These are phyloP conservation scores for Phytophthora niederhauseri DNA, from an alignment of 352 stramenopile genomes.

Conservation along the genomic window DNA sequence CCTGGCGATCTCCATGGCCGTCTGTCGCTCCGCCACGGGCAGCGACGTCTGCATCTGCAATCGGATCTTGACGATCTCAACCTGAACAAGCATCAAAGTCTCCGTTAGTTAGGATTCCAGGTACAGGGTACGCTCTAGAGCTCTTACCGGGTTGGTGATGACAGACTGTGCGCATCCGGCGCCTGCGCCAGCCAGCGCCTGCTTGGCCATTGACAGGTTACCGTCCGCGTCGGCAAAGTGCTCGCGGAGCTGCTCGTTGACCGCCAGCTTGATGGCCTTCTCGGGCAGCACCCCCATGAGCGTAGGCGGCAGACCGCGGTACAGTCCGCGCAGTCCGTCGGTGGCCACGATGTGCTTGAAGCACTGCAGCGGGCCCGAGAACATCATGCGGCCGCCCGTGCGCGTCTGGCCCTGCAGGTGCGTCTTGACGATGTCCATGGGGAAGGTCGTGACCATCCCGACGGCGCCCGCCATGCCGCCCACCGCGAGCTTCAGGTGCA, in stretches of 20 bases:
- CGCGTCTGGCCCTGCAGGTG: constrained; percentile 85
- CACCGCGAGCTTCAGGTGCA: constrained; percentile 86
- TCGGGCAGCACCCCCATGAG: constrained; percentile 87
- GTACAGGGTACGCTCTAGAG: not conserved
- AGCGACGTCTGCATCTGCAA: constrained; percentile 87
- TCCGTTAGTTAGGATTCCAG: constrained; percentile 15
- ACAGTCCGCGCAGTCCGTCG: constrained; percentile 71
- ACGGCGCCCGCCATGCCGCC: constrained; percentile 87
- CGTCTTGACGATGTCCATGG: constrained; percentile 95
- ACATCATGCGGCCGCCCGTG: constrained; percentile 43
- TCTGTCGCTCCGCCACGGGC: constrained; percentile 62
- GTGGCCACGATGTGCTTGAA: constrained; percentile 76
- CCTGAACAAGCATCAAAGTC: constrained; percentile 35
- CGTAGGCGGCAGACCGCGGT: constrained; percentile 78
- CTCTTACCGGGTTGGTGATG: constrained; percentile 83
- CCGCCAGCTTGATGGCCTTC: constrained; percentile 92
- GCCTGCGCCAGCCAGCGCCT: constrained; percentile 74
- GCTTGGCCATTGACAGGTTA: constrained; percentile 58
- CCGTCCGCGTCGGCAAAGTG: constrained; percentile 65
- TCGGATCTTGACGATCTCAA: constrained; percentile 94
- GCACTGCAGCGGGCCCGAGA: constrained; percentile 68
- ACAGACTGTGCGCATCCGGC: constrained; percentile 83
- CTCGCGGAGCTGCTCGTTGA: constrained; percentile 92
- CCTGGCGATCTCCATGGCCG: constrained; percentile 61
- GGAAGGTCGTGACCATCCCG: constrained; percentile 87